A percentile compares a stretch with the other conserved stretches of the same genome.
Conservation (phyloP, 192 early-diverging fungal species). For the Coemansia sp. region DNA sequence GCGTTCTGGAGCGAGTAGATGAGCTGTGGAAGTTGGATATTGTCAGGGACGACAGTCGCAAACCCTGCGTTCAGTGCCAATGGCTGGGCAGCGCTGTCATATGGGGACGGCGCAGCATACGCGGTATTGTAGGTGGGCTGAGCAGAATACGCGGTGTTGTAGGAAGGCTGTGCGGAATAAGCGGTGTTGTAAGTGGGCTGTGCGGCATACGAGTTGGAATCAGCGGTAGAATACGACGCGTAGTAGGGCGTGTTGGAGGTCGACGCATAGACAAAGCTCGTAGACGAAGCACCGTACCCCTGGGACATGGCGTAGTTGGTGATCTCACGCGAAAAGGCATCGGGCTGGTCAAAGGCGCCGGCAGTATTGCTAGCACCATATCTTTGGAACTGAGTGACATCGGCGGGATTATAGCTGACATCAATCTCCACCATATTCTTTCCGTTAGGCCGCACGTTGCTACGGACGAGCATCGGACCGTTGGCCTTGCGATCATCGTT, state of each 20-base stretch:
- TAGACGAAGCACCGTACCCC: constrained; percentile 19
- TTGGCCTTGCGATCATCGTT: constrained; percentile 10
- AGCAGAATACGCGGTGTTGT: neutral
- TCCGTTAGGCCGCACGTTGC: constrained; percentile 13
- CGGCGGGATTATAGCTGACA: constrained; percentile 28
- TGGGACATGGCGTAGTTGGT: constrained; percentile 36
- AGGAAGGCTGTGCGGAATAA: neutral
- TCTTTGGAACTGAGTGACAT: constrained; percentile 20
- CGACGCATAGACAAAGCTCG: neutral
- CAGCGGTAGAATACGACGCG: neutral
- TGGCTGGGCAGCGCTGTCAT: neutral
- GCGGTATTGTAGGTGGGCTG: neutral
- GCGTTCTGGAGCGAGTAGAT: constrained; percentile 38
- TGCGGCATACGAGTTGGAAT: neutral
- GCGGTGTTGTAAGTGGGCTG: neutral
- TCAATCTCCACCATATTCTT: constrained; percentile 36
- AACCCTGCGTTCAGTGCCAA: constrained; percentile 13
- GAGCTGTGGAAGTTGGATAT: constrained; percentile 40
- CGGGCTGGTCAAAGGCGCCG: constrained; percentile 33
- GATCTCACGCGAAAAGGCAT: constrained; percentile 38
- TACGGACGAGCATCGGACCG: constrained; percentile 15
- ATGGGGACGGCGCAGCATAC: neutral
- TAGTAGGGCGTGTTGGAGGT: neutral
- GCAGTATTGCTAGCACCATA: neutral
- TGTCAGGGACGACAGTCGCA: constrained; percentile 35